Evolutionary conservation across 345 rosid species (phyloP).

Genomic region (Euphorbia lathyris): DNA sequence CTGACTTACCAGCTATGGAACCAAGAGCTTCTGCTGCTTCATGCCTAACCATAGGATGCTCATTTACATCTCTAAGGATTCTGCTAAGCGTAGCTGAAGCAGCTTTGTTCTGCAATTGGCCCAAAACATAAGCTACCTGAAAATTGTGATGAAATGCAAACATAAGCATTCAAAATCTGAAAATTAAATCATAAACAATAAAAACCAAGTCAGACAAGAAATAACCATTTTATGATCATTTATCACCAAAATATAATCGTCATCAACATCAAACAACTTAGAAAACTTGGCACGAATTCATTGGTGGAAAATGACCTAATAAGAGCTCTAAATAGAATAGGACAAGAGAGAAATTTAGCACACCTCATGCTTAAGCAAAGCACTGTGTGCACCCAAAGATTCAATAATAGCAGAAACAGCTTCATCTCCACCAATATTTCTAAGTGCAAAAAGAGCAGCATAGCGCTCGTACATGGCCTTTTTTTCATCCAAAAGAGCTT

Average conservation of each 20-base stretch:
- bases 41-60: constrained; percentile 97
- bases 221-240: background rate
- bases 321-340: constrained; percentile 1
- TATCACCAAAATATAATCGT: background rate
- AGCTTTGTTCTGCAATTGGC: constrained; percentile 89
- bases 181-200: background rate
- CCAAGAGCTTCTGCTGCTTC: constrained; percentile 99
- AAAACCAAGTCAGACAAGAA: background rate
- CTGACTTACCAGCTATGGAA: constrained; percentile 72
- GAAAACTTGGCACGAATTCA: background rate
- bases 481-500: constrained; percentile 75
- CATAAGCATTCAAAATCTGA: background rate
- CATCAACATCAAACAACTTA: background rate
- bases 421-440: constrained; percentile 83
- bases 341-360: constrained; percentile 18
- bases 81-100: constrained; percentile 73
- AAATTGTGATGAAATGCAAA: constrained; percentile 18
- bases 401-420: constrained; percentile 78
- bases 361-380: constrained; percentile 91
- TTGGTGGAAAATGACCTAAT: no score
- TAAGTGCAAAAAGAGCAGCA: constrained; percentile 81
- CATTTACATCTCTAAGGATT: constrained; percentile 61
- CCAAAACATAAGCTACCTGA: constrained; percentile 95
- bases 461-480: constrained; percentile 90
- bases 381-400: constrained; percentile 71